A percentile compares a stretch with the other conserved stretches of the same genome.
phyloP scores from a whole-genome alignment of 495 filamentous ascomycete species.

The Annulohypoxylon stygium region DNA sequence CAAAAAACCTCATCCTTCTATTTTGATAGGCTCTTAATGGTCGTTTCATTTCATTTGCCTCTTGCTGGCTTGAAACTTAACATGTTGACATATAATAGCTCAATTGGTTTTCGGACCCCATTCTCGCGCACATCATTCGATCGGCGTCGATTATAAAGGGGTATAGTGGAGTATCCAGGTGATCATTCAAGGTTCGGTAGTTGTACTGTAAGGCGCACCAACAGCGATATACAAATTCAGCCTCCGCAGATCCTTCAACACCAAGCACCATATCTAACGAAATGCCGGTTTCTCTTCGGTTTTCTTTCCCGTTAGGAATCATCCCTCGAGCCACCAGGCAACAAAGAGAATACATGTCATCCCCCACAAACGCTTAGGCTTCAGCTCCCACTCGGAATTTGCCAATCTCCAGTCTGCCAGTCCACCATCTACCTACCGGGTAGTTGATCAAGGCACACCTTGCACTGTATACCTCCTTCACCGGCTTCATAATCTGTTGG shows the following conservation, averaged over 20 bases:
- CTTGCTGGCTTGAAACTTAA: slow-evolving; percentile 22
- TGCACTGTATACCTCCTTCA: slow-evolving; percentile 21
- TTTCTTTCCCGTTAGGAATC: slow-evolving; percentile 16
- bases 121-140: slow-evolving; percentile 13
- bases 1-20: background rate
- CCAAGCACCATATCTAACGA: slow-evolving; percentile 17
- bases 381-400: slow-evolving; percentile 7
- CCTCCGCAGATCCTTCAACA: slow-evolving; percentile 25
- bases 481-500: slow-evolving; percentile 22
- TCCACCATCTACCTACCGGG: background rate
- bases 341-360: slow-evolving; percentile 15
- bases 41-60: slow-evolving; percentile 41
- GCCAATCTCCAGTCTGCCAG: too few species aligned
- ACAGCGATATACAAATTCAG: slow-evolving; percentile 23
- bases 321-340: slow-evolving; percentile 35
- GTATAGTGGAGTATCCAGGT: slow-evolving; percentile 10
- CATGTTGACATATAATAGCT: slow-evolving; percentile 15
- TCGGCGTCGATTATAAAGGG: slow-evolving; percentile 12
- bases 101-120: slow-evolving; percentile 26
- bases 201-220: slow-evolving; percentile 15
- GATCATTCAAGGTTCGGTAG: slow-evolving; percentile 23
- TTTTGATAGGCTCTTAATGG: background rate
- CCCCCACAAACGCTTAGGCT: slow-evolving; percentile 35
- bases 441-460: background rate
- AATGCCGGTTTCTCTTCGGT: slow-evolving; percentile 19